Percentiles rank a stretch among this genome's conserved stretches.
phyloP scores from a whole-genome alignment of 1,139 yeast species.

The Kodamaea derodonti region DNA sequence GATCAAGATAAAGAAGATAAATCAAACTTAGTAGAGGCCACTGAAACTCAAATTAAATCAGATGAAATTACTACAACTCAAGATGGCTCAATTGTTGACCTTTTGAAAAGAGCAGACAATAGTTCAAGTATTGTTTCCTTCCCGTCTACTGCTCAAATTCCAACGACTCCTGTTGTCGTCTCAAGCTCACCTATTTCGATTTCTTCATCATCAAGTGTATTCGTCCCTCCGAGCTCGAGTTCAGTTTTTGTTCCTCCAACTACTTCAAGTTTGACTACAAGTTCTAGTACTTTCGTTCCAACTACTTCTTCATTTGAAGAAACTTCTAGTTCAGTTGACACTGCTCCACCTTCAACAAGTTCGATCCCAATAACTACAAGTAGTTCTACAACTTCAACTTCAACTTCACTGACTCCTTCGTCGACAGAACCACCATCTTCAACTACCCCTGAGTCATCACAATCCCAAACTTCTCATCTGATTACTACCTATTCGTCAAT shows the following conservation, averaged over 20 bases:
- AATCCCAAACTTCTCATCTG: conserved; percentile 12
- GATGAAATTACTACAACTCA: background rate
- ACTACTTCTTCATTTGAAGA: conserved; percentile 2
- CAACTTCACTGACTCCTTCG: conserved; percentile 10
- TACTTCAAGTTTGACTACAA: conserved; percentile 10
- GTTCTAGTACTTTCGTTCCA: conserved; percentile 3
- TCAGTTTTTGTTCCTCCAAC: conserved; percentile 7
- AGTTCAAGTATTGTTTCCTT: background rate
- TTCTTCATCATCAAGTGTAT: conserved; percentile 3
- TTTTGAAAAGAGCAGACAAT: conserved; percentile 1
- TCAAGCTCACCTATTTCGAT: conserved; percentile 5
- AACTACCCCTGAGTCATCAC: conserved; percentile 11
- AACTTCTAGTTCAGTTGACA: background rate
- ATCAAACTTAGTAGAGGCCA: no score
- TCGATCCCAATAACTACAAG: conserved; percentile 6
- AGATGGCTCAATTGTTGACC: background rate
- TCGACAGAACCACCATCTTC: conserved; percentile 15
- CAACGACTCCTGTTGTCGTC: background rate
- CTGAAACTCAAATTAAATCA: background rate
- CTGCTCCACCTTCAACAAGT: background rate
- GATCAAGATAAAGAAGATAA: no score
- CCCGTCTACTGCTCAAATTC: background rate
- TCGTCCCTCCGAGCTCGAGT: background rate
- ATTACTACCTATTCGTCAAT: conserved; percentile 31
- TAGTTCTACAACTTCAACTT: conserved; percentile 7